These are phyloP conservation scores for Sordariomycetes sp. DNA, from an alignment of 2,329 filamentous ascomycete genomes.

Conservation along the genomic window DNA sequence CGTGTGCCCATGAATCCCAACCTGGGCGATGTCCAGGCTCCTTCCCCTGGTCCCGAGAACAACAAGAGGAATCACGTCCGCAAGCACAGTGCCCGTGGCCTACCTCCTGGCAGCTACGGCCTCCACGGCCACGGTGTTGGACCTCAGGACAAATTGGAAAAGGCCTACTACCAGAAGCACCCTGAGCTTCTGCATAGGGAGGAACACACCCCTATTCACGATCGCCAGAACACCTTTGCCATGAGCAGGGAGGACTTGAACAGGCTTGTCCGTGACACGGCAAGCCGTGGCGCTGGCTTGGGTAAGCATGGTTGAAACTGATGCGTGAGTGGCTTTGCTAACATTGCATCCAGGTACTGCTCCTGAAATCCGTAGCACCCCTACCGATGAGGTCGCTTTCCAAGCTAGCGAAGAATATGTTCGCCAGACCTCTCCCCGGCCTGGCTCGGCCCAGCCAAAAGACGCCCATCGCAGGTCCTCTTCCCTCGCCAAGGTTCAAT, in stretches of 20 bases:
- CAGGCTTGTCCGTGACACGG: slow-evolving; percentile 73
- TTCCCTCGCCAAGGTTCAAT: slow-evolving; percentile 1
- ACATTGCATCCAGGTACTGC: slow-evolving; percentile 47
- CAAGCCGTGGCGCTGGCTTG: slow-evolving; percentile 39
- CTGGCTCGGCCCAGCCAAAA: slow-evolving; percentile 31
- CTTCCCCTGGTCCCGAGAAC: slow-evolving; percentile 60
- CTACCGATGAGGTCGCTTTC: slow-evolving; percentile 85
- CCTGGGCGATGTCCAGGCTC: slow-evolving; percentile 92
- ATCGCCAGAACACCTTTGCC: slow-evolving; percentile 61
- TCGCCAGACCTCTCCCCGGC: slow-evolving; percentile 62
- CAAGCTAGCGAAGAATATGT: slow-evolving; percentile 78
- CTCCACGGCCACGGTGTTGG: slow-evolving; percentile 78
- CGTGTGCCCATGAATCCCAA: slow-evolving; percentile 90
- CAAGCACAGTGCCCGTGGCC: slow-evolving; percentile 60
- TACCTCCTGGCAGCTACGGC: slow-evolving; percentile 84
- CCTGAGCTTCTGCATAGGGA: slow-evolving; percentile 74
- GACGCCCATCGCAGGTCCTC: slow-evolving; percentile 10
- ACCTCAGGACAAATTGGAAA: slow-evolving; percentile 73
- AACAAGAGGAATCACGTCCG: slow-evolving; percentile 53
- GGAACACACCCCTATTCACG: slow-evolving; percentile 39
- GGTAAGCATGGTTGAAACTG: slow-evolving; percentile 27
- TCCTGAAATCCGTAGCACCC: slow-evolving; percentile 58
- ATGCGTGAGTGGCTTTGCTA: background rate
- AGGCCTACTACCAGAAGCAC: slow-evolving; percentile 88
- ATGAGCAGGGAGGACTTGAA: slow-evolving; percentile 87